Base-by-base conservation (phyloP, 2,329 filamentous ascomycete species). In the Calonectria pauciramosa region DNA sequence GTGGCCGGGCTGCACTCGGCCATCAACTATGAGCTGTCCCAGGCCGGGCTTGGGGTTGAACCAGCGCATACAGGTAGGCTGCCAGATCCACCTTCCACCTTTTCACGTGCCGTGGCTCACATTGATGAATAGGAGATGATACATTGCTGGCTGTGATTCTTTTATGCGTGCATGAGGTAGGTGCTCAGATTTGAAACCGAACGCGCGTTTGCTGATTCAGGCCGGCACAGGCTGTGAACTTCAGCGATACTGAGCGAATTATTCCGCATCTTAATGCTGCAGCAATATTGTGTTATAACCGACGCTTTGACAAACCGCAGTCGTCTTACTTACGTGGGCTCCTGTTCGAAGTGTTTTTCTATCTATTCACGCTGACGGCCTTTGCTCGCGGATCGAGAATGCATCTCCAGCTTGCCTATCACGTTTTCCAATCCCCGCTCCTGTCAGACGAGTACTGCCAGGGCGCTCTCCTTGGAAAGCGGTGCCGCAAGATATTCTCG, bases 201-300 rank as follows among this genome's bases (percentile, higher is more conserved):
- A 28, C 18, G 13, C 34, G 23, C 9, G 3, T 16, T 14, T 65
- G 9, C 38, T 26, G 41, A 63, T 20, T 34, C 30, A 20, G 9
- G 11, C 9, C 5, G 2, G 23, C 30, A 16, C 34, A 65, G 60
- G 60, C 60, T 0, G 60, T 65, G 5, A 65, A 65, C 10, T 65
- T 49, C 8, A 65, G 26, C 23, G 60, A 65, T 3, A n/a, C 10
- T 23, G 41, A 49, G 14, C 26, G 60, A 23, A 47, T 65, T 13
- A 47, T 65, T 16, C 60, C 60, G 8, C 60, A 65, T 65, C 38
- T 65, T 3, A 65, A 65, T 26, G 38, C 60, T 32, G 60, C 60
- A 4, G 36, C 60, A n/a, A 65, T 49, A 10, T 26, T 65, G 26
- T 65, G 60, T 44, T 47, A 47, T 18, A 30, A 32, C 10, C 41